Evolutionary conservation across 2,329 filamentous ascomycete species (phyloP).

Genomic region (Triangularia setosa): DNA sequence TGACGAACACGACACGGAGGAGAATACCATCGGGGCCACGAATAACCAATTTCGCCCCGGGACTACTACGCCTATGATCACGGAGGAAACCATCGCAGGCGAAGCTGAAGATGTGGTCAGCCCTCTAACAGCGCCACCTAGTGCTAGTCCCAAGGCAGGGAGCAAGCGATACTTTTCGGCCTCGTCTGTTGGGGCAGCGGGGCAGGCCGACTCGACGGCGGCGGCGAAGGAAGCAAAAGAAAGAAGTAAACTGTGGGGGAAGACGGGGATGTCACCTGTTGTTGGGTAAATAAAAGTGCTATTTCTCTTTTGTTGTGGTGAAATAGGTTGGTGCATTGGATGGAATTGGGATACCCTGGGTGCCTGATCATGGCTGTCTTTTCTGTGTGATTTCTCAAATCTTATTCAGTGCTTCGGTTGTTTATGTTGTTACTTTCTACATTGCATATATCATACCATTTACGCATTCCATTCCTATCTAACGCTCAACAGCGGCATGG

Average conservation of each 20-base stretch:
- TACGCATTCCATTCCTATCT: not conserved
- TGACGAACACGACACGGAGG: not conserved
- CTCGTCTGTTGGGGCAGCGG: not conserved
- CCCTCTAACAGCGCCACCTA: conserved; percentile 18
- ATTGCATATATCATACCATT: not conserved
- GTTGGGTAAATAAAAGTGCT: conserved; percentile 10
- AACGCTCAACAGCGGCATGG: too few species aligned
- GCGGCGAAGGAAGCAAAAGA: not conserved
- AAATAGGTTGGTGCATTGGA: not conserved
- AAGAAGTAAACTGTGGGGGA: conserved; percentile 11
- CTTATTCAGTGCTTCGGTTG: not conserved
- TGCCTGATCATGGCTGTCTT: not conserved
- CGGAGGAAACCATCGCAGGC: conserved; percentile 9
- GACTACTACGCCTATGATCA: not conserved
- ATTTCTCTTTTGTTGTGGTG: not conserved
- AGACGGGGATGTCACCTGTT: conserved; percentile 18
- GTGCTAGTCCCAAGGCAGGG: conserved; percentile 1
- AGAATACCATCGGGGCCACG: not conserved
- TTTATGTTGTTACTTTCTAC: not conserved
- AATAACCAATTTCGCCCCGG: not conserved
- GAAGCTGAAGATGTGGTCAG: conserved; percentile 22
- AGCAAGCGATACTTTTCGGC: not conserved
- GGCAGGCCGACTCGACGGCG: not conserved
- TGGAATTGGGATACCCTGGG: not conserved
- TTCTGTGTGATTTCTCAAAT: not conserved